Conservation (phyloP, 139 green algal species). For the Chlamydomonas sp. region DNA sequence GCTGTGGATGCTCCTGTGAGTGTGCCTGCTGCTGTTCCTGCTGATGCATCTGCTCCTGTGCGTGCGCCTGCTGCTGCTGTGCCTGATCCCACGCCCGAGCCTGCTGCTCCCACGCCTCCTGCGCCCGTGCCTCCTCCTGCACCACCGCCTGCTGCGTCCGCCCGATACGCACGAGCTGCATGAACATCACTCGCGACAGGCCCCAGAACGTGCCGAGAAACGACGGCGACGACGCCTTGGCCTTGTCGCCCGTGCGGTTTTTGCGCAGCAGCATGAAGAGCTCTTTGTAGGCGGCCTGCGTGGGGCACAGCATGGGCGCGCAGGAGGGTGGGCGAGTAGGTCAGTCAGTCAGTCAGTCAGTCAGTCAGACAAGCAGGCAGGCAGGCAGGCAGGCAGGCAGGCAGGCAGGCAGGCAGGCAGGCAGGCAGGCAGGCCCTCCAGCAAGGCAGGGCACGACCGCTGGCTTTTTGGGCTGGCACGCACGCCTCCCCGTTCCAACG, state of each 20-base stretch:
- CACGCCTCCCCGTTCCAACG: background rate
- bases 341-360: background rate
- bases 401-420: background rate
- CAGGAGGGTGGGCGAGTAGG: too few relatives aligned
- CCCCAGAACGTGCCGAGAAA: background rate
- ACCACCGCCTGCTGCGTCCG: background rate
- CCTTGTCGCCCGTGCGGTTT: background rate
- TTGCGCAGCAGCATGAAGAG: background rate
- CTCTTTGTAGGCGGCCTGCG: background rate
- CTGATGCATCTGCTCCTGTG: too few relatives aligned
- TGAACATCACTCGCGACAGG: conserved; percentile 2
- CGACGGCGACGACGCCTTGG: background rate
- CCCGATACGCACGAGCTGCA: background rate
- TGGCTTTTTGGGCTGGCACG: background rate
- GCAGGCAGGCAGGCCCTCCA: background rate
- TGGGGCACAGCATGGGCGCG: background rate
- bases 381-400: background rate
- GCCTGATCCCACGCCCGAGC: background rate
- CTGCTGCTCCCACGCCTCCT: background rate
- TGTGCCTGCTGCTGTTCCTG: too few relatives aligned
- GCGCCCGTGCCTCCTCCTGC: background rate
- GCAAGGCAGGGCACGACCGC: background rate
- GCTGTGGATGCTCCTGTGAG: too few relatives aligned
- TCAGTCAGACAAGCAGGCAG: background rate
- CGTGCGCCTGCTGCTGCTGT: background rate